A percentile compares a stretch with the other conserved stretches of the same genome.
These are phyloP conservation scores for Populus euphratica DNA, from an alignment of 345 rosid genomes.

Conservation along the genomic window DNA sequence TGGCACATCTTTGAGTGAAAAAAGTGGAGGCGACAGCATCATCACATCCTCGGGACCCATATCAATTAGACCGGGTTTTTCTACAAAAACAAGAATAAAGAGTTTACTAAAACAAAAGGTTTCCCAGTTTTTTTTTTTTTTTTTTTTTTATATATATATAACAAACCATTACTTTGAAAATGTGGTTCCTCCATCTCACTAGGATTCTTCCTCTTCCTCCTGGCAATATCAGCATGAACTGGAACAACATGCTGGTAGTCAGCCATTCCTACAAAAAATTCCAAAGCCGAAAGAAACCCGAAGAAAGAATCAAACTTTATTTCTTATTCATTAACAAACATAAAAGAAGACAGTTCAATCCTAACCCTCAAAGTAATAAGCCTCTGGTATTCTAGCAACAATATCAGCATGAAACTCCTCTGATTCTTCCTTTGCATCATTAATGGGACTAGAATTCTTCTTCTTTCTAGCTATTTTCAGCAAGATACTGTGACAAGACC, in stretches of 20 bases:
- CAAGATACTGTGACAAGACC: conserved; percentile 47
- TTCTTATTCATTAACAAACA: not conserved
- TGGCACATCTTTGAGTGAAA: conserved; percentile 77
- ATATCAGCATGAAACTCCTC: conserved; percentile 60
- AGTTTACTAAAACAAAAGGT: not conserved
- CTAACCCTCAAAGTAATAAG: conserved; percentile 72
- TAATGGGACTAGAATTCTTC: not conserved
- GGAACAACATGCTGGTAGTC: conserved; percentile 93
- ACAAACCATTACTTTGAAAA: conserved; percentile 36
- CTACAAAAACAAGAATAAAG: conserved; percentile 27
- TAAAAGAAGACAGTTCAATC: not conserved
- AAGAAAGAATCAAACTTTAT: not conserved
- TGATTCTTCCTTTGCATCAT: conserved; percentile 2
- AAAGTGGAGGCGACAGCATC: conserved; percentile 77
- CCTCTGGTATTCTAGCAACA: conserved; percentile 60
- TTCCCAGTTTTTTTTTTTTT: not conserved
- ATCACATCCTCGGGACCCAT: conserved; percentile 74
- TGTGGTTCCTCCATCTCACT: conserved; percentile 47
- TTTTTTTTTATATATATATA: not conserved
- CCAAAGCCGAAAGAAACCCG: not conserved
- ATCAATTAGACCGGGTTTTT: conserved; percentile 52
- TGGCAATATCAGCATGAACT: conserved; percentile 71
- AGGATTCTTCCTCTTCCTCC: conserved; percentile 63
- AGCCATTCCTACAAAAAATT: conserved; percentile 60
- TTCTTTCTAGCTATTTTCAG: conserved; percentile 53